Evolutionary conservation across 306 rosid species (phyloP).

Genomic region (Vigna reflexopilosa): DNA sequence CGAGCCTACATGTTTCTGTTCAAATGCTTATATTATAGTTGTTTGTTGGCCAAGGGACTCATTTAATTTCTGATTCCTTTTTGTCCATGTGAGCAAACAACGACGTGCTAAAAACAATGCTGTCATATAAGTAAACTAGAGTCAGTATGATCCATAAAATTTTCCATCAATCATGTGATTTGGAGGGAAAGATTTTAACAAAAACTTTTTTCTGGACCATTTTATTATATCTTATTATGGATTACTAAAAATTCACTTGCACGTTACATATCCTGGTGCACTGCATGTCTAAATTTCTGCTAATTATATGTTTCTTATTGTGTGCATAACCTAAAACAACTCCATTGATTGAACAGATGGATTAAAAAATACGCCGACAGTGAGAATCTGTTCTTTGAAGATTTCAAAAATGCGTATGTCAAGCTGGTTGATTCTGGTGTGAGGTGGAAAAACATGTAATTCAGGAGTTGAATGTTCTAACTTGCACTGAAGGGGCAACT

Average conservation of each 20-base stretch:
- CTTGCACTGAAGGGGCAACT: slow-evolving; percentile 23
- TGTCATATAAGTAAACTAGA: slow-evolving; percentile 12
- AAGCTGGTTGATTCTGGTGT: slow-evolving; percentile 94
- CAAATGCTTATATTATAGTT: neutral
- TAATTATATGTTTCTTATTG: slow-evolving; percentile 25
- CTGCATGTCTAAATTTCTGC: slow-evolving; percentile 34
- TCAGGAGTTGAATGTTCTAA: slow-evolving; percentile 30
- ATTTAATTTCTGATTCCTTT: neutral
- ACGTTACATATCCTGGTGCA: slow-evolving; percentile 38
- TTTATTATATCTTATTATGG: slow-evolving; percentile 8
- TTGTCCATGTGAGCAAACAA: slow-evolving; percentile 3
- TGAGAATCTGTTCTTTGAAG: slow-evolving; percentile 80
- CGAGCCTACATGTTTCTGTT: slow-evolving; percentile 1
- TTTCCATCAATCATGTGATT: neutral
- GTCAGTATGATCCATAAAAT: neutral
- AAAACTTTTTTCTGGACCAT: neutral
- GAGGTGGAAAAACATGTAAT: slow-evolving; percentile 68
- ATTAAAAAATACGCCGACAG: slow-evolving; percentile 73
- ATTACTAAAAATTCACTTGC: slow-evolving; percentile 24
- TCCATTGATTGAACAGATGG: slow-evolving; percentile 69
- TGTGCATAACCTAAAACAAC: slow-evolving; percentile 40
- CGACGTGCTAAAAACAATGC: slow-evolving; percentile 4
- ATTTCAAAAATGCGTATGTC: slow-evolving; percentile 77
- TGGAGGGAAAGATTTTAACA: neutral
- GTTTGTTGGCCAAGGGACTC: neutral